Conservation (phyloP, 768 basidiomycete species). For the Calocybe cyanea region DNA sequence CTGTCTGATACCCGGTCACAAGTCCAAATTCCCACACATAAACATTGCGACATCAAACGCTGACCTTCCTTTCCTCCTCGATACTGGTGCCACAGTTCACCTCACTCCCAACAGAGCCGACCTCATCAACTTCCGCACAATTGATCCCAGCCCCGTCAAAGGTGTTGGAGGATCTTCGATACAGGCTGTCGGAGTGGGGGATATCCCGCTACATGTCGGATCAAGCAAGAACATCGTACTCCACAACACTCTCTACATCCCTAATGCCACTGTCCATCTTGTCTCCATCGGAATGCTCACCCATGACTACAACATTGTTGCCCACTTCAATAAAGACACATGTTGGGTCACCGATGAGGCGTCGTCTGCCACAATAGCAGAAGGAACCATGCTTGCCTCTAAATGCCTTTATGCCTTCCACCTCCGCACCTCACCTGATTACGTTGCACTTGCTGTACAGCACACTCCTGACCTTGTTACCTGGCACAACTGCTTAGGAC, state of each 20-base stretch:
- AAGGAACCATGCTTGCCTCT: neutral
- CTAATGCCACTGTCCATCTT: neutral
- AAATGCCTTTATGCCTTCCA: constrained; percentile 1
- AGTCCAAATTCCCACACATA: no score
- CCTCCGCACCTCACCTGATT: neutral
- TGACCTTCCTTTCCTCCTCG: neutral
- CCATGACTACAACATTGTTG: no score
- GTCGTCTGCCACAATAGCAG: neutral
- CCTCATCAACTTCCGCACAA: neutral
- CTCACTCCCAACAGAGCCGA: neutral
- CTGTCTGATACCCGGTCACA: no score
- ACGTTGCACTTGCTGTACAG: neutral
- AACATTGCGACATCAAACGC: neutral
- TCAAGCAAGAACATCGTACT: neutral
- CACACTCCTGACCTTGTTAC: neutral
- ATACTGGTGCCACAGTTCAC: constrained; percentile 5
- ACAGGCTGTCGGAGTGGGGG: neutral
- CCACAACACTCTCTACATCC: neutral
- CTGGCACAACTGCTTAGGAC: constrained; percentile 10
- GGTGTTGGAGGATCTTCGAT: neutral
- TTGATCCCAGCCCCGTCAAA: neutral
- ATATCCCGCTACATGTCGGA: neutral
- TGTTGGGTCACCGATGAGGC: no score
- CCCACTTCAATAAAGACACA: no score
- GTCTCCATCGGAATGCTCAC: no score